These are phyloP conservation scores for Bruguiera sexangula DNA, from an alignment of 345 rosid species.

Conservation along the genomic window DNA sequence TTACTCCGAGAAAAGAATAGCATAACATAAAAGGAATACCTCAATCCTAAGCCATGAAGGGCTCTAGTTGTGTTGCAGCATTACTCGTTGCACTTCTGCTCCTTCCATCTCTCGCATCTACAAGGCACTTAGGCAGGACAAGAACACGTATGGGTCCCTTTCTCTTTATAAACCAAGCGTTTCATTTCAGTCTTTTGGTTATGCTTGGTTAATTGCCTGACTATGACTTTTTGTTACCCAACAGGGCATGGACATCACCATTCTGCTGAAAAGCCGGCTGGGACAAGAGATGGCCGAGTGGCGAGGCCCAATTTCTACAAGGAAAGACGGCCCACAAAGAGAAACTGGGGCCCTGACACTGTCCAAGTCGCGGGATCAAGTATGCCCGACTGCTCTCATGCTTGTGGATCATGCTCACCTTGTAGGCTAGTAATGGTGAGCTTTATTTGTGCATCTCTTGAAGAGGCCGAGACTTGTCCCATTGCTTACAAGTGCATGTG, in stretches of 20 bases:
- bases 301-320: constrained; percentile 21
- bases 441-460: constrained; percentile 74
- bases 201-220: background rate
- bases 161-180: background rate
- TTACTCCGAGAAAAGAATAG: background rate
- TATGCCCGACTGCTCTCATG: constrained; percentile 85
- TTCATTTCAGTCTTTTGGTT: background rate
- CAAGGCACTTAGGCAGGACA: constrained; percentile 33
- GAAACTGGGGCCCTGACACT: constrained; percentile 45
- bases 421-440: constrained; percentile 91
- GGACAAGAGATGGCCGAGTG: background rate
- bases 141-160: constrained; percentile 27
- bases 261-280: background rate
- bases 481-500: constrained; percentile 98
- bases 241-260: constrained; percentile 36
- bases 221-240: background rate
- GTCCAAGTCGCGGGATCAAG: constrained; percentile 81
- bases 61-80: constrained; percentile 24
- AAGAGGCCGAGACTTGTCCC: constrained; percentile 97
- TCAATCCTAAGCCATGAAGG: constrained; percentile 34
- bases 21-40: no score
- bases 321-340: constrained; percentile 17
- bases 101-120: constrained; percentile 24
- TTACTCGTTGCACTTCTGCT: constrained; percentile 29
- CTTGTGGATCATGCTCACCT: constrained; percentile 89